Percentiles rank a stretch among this genome's conserved stretches.
Evolutionary conservation across 768 basidiomycete genomes (phyloP).

Genomic region (Collybia nuda): DNA sequence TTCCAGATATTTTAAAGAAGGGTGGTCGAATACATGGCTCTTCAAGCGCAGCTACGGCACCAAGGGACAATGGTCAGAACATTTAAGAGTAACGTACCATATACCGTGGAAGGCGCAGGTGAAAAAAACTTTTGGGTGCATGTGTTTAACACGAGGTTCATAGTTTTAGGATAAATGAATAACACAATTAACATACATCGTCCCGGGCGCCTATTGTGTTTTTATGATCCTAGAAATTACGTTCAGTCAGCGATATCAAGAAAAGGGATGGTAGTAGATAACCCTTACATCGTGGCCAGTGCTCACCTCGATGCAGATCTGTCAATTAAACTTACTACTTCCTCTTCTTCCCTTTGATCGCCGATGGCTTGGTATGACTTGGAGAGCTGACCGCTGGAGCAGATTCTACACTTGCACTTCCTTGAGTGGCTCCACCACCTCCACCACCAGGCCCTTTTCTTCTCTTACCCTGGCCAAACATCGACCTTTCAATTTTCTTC

Average conservation of each 20-base stretch:
- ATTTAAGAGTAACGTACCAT: too few species aligned
- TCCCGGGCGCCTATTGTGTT: constrained; percentile 1
- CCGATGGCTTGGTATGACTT: constrained; percentile 35
- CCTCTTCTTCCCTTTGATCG: constrained; percentile 68
- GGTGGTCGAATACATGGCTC: too few species aligned
- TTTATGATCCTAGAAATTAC: constrained; percentile 1
- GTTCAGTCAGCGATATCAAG: constrained; percentile 4
- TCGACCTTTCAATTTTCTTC: constrained; percentile 80
- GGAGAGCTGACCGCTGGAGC: constrained; percentile 24
- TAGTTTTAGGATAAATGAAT: constrained; percentile 5
- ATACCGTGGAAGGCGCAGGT: neutral
- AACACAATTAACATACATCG: constrained; percentile 4
- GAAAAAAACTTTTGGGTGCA: neutral
- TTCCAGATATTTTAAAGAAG: too few species aligned
- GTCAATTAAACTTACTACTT: neutral
- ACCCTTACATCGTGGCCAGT: constrained; percentile 1
- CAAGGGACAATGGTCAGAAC: too few species aligned
- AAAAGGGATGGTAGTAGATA: neutral
- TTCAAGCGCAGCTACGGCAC: too few species aligned
- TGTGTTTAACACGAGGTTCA: constrained; percentile 8
- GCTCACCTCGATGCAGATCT: neutral
- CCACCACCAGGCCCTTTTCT: constrained; percentile 48
- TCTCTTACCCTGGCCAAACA: constrained; percentile 51
- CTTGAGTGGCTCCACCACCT: constrained; percentile 71
- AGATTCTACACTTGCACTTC: constrained; percentile 42